Conservation (phyloP, 2,329 filamentous ascomycete genomes). For the Colletotrichum lini region DNA sequence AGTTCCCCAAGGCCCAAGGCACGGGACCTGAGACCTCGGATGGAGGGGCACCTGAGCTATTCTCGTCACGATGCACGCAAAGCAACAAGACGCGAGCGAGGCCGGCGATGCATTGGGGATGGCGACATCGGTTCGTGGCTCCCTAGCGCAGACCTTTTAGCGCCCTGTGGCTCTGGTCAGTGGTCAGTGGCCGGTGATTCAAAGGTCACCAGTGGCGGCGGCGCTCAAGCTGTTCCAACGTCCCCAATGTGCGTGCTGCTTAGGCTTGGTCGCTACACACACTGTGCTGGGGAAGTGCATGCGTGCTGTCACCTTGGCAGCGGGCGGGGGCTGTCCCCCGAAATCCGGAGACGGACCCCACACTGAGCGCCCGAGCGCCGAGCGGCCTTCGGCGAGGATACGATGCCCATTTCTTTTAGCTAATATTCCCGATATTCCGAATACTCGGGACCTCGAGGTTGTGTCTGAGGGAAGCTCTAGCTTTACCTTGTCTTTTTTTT, state of each 20-base stretch:
- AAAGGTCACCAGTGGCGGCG: no score
- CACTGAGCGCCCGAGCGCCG: constrained; percentile 32
- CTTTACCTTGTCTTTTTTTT: no score
- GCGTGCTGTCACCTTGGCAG: constrained; percentile 9
- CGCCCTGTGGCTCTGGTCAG: constrained; percentile 22
- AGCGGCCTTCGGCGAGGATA: constrained; percentile 34
- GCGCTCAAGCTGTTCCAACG: background rate
- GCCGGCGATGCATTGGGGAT: constrained; percentile 1
- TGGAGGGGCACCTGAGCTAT: constrained; percentile 1
- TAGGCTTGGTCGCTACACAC: background rate
- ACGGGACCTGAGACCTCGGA: constrained; percentile 2
- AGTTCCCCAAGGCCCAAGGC: background rate
- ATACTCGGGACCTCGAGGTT: background rate
- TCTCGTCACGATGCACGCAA: background rate
- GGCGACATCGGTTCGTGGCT: constrained; percentile 22
- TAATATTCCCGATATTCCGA: constrained; percentile 35
- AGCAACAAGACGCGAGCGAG: background rate
- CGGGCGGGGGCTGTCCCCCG: constrained; percentile 16
- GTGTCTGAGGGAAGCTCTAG: background rate
- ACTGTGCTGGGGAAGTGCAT: constrained; percentile 5
- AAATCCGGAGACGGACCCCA: constrained; percentile 42
- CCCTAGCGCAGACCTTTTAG: constrained; percentile 7
- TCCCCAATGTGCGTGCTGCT: background rate
- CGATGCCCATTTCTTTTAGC: constrained; percentile 21
- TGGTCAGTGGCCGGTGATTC: background rate